Percentiles rank a stretch among this genome's conserved stretches.
Conservation (phyloP, 2,329 filamentous ascomycete species). For the Nothophoma quercina region DNA sequence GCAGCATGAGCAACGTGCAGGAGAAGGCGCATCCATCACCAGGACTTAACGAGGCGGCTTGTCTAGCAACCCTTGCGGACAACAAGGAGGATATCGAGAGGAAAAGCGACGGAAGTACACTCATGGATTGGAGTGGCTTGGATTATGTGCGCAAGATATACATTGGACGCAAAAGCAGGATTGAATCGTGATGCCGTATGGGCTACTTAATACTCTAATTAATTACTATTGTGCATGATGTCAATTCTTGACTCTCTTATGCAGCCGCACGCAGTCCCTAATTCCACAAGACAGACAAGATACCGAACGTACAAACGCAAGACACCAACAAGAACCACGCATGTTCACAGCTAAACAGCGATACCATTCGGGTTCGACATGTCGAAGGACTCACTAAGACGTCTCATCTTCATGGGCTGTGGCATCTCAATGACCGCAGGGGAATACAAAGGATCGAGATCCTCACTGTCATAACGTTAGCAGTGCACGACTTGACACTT, state of each 20-base stretch:
- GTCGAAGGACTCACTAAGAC: constrained; percentile 32
- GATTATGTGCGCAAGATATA: constrained; percentile 18
- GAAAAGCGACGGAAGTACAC: constrained; percentile 6
- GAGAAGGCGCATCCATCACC: not conserved
- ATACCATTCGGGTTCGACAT: constrained; percentile 19
- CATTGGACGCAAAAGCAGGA: constrained; percentile 9
- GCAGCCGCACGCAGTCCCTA: not conserved
- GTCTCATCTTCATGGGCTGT: constrained; percentile 29
- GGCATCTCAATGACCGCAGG: constrained; percentile 29
- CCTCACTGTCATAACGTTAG: constrained; percentile 32
- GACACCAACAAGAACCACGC: not conserved
- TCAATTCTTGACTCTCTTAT: not conserved
- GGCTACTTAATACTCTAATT: not conserved
- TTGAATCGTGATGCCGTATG: constrained; percentile 2
- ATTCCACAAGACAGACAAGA: not conserved
- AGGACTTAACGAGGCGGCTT: not conserved
- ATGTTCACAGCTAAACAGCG: not conserved
- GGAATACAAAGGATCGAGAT: constrained; percentile 40
- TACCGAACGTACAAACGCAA: not conserved
- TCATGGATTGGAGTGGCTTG: constrained; percentile 16
- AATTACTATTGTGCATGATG: not conserved
- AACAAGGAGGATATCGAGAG: not conserved
- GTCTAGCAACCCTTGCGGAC: not conserved
- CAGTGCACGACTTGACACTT: not conserved
- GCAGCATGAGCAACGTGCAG: not conserved